phyloP scores from a whole-genome alignment of 1,284 basidiomycete genomes.

The Leccinum subrobustum region DNA sequence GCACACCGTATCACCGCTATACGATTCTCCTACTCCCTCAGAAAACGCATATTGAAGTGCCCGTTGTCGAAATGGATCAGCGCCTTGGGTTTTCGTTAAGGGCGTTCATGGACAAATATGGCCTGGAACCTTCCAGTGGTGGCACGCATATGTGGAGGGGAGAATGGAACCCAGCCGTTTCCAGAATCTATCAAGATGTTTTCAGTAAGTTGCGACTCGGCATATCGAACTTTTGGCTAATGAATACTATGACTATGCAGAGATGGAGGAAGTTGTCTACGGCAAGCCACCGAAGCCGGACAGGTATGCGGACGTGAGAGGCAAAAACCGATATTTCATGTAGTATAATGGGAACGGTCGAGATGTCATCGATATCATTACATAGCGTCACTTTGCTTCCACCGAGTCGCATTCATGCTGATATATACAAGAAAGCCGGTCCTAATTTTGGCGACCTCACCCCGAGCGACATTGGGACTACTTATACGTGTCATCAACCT shows the following conservation, averaged over 20 bases:
- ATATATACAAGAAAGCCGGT: neutral
- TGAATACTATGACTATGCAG: slow-evolving; percentile 35
- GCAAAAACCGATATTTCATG: slow-evolving; percentile 49
- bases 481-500: neutral
- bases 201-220: slow-evolving; percentile 53
- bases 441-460: neutral
- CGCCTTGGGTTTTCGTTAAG: slow-evolving; percentile 67
- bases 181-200: slow-evolving; percentile 62
- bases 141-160: slow-evolving; percentile 84
- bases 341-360: slow-evolving; percentile 7
- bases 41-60: slow-evolving; percentile 40
- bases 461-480: no score
- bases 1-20: slow-evolving; percentile 87
- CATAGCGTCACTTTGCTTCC: neutral
- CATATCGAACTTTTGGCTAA: slow-evolving; percentile 3
- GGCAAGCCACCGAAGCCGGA: slow-evolving; percentile 58
- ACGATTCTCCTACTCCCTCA: slow-evolving; percentile 78
- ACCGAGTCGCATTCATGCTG: neutral
- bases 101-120: slow-evolving; percentile 56
- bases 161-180: slow-evolving; percentile 71
- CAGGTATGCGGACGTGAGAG: slow-evolving; percentile 59
- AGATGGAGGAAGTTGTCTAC: slow-evolving; percentile 63
- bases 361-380: neutral
- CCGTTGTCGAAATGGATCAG: slow-evolving; percentile 36
- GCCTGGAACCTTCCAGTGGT: slow-evolving; percentile 50